A percentile compares a stretch with the other conserved stretches of the same genome.
These are phyloP conservation scores for Ottelia alismoides DNA, from an alignment of 106 monocot genomes.

Conservation along the genomic window DNA sequence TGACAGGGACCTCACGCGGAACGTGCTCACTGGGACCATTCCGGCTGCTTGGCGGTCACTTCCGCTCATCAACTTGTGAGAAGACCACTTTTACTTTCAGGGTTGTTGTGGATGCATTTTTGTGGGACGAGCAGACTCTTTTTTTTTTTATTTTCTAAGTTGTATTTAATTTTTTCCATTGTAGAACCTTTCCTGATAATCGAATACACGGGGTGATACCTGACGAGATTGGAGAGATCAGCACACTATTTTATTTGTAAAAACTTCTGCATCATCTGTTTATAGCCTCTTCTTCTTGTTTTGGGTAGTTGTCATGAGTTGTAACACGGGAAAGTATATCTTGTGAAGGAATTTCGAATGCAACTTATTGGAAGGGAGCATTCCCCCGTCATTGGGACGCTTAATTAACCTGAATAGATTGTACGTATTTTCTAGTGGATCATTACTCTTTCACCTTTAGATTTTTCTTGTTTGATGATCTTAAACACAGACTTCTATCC, in stretches of 20 bases:
- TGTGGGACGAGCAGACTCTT: too few relatives aligned
- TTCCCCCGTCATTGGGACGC: slow-evolving; percentile 3
- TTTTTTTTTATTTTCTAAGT: too few relatives aligned
- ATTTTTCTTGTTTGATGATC: not conserved
- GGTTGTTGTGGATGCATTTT: not conserved
- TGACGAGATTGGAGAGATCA: slow-evolving; percentile 24
- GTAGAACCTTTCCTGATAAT: slow-evolving; percentile 27
- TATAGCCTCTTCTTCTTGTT: not conserved
- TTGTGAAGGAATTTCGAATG: slow-evolving; percentile 3
- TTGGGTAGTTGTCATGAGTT: not conserved
- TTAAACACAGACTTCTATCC: not conserved
- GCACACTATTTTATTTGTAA: slow-evolving; percentile 29
- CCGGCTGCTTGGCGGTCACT: slow-evolving; percentile 4
- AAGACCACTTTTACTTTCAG: not conserved
- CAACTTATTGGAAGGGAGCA: slow-evolving; percentile 3
- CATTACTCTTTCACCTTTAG: not conserved
- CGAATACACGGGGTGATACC: slow-evolving; percentile 23
- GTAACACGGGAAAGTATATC: not conserved
- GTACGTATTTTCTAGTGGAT: not conserved
- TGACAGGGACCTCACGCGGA: slow-evolving; percentile 11
- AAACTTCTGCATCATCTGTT: too few relatives aligned
- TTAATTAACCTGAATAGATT: slow-evolving; percentile 5
- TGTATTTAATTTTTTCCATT: not conserved
- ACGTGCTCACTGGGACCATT: slow-evolving; percentile 10
- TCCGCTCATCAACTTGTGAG: slow-evolving; percentile 11